Base-by-base conservation (phyloP, 1,139 yeast species). In the Oligophagozyma castellii region DNA sequence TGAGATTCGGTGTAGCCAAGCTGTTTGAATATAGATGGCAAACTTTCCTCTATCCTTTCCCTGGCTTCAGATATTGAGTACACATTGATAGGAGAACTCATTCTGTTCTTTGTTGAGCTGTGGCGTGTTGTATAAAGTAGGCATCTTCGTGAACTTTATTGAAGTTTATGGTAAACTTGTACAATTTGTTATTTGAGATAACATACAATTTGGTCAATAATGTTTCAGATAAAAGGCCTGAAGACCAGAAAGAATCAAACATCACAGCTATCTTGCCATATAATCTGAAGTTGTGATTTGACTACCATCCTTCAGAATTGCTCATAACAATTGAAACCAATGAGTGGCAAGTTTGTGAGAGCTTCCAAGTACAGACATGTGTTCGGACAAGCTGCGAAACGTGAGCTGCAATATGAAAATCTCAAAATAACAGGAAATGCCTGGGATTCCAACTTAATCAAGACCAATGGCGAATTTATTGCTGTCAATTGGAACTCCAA, bases 281-380 rank as follows among this genome's bases (percentile, higher is more conserved):
- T n/a, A n/a, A n/a, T n/a, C n/a, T n/a, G n/a, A n/a, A n/a, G n/a
- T n/a, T n/a, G n/a, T n/a, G n/a, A n/a, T n/a, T n/a, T n/a, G n/a
- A n/a, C n/a, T n/a, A n/a, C n/a, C n/a, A n/a, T n/a, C n/a, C n/a
- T n/a, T n/a, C n/a, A n/a, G n/a, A n/a, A n/a, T n/a, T n/a, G n/a
- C n/a, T n/a, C n/a, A n/a, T n/a, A n/a, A n/a, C n/a, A n/a, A n/a
- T n/a, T n/a, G n/a, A n/a, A n/a, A n/a, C n/a, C n/a, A n/a, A 46
- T 46, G 51, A 81, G 94, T 60, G 93, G 93, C 26, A 76, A 80
- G 55, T 83, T 84, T 53, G 96, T 89, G 24, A 79, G 96, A 59
- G 94, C 95, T 12, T 84, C 95, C 18, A 89, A 89, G 53, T 89
- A 75, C 52, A 81, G 98, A 53, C 96, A 89, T 54, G 95, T 89